phyloP scores from a whole-genome alignment of 208 protist genomes.

The Endotrypanum monterogeii region DNA sequence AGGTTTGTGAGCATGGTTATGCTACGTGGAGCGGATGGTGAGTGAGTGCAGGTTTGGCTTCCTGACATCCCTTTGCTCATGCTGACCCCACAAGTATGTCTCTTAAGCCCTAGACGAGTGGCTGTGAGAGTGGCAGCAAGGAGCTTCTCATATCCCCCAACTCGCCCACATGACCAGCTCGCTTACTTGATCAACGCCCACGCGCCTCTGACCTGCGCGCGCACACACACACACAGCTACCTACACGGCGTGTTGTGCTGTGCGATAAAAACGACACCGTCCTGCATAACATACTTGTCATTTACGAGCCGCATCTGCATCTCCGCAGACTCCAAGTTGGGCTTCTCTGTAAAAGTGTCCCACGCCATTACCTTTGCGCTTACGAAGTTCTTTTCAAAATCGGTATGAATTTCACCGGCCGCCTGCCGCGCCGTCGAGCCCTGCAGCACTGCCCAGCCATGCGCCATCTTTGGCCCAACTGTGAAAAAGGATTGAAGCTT shows the following conservation, averaged over 20 bases:
- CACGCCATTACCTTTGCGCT: constrained; percentile 71
- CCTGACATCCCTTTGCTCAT: background rate
- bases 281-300: constrained; percentile 69
- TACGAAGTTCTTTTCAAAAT: constrained; percentile 81
- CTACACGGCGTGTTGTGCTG: constrained; percentile 56
- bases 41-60: too few species aligned
- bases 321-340: constrained; percentile 77
- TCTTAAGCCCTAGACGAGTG: background rate
- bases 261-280: constrained; percentile 87
- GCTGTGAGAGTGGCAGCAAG: background rate
- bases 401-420: constrained; percentile 83
- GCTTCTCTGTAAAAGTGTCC: constrained; percentile 52
- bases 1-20: too few species aligned
- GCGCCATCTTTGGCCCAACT: constrained; percentile 83
- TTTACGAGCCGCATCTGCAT: constrained; percentile 72
- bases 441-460: constrained; percentile 59
- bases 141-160: background rate
- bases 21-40: background rate
- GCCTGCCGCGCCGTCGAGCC: constrained; percentile 68
- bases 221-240: background rate
- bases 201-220: background rate
- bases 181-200: background rate
- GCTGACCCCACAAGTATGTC: background rate
- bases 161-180: background rate
- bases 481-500: constrained; percentile 88